A percentile compares a stretch with the other conserved stretches of the same genome.
phyloP scores from a whole-genome alignment of 2,329 filamentous ascomycete species.

The Alternaria novae-zelandiae region DNA sequence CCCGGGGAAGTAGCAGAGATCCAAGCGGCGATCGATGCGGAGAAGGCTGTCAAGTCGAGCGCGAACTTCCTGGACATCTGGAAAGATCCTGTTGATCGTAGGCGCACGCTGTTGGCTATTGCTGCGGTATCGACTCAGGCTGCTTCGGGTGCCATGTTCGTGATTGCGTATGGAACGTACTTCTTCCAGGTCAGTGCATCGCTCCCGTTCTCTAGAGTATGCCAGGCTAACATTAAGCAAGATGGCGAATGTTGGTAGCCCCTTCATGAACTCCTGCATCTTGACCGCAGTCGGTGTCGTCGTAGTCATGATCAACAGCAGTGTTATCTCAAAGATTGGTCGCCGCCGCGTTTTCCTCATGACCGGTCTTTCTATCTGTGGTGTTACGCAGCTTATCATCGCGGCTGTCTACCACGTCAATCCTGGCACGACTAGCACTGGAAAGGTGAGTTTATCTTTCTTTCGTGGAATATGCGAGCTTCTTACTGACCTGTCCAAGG shows the following conservation, averaged over 20 bases:
- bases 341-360: constrained; percentile 62
- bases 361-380: constrained; percentile 60
- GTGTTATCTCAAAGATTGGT: constrained; percentile 60
- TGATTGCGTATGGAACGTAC: constrained; percentile 44
- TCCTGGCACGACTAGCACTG: constrained; percentile 48
- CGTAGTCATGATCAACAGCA: constrained; percentile 61
- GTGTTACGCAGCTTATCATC: constrained; percentile 61
- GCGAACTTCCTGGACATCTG: constrained; percentile 59
- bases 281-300: constrained; percentile 61
- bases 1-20: constrained; percentile 35
- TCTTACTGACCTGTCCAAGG: constrained; percentile 18
- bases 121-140: constrained; percentile 59
- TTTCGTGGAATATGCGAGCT: not conserved
- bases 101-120: constrained; percentile 58
- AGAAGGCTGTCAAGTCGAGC: constrained; percentile 57
- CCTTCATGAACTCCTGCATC: constrained; percentile 65
- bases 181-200: constrained; percentile 30
- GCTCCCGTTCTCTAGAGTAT: fast-evolving
- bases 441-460: constrained; percentile 40
- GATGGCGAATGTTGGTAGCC: constrained; percentile 43
- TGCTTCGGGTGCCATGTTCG: constrained; percentile 61
- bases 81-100: constrained; percentile 59
- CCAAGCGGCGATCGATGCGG: constrained; percentile 34
- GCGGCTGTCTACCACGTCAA: constrained; percentile 60
- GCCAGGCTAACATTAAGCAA: not conserved